Evolutionary conservation across 2,329 filamentous ascomycete genomes (phyloP).

Genomic region (Pseudohalonectria lignicola): DNA sequence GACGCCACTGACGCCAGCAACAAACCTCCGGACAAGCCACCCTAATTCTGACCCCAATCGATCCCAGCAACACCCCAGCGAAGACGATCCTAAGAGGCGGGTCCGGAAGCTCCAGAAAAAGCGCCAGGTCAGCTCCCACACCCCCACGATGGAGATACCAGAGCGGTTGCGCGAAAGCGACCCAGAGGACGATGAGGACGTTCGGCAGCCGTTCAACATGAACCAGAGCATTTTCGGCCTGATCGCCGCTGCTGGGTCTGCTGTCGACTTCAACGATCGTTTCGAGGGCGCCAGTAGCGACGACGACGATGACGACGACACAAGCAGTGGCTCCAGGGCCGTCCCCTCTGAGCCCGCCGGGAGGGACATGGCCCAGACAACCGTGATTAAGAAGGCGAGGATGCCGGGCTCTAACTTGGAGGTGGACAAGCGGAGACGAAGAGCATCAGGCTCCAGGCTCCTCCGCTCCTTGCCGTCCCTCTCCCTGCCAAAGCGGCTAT

Average conservation of each 20-base stretch:
- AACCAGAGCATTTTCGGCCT: constrained; percentile 92
- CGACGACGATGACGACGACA: constrained; percentile 46
- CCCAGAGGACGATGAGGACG: constrained; percentile 36
- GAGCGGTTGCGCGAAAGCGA: constrained; percentile 38
- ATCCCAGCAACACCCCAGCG: too few relatives aligned
- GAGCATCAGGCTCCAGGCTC: constrained; percentile 29
- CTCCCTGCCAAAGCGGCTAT: constrained; percentile 30
- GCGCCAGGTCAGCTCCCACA: constrained; percentile 24
- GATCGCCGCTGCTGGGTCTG: constrained; percentile 78
- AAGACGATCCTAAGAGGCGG: constrained; percentile 25
- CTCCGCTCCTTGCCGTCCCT: constrained; percentile 51
- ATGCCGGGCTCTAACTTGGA: constrained; percentile 3
- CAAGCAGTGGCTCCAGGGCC: too few relatives aligned
- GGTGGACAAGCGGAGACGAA: constrained; percentile 1
- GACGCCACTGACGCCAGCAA: too few relatives aligned
- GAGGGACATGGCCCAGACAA: constrained; percentile 23
- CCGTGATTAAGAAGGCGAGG: constrained; percentile 18
- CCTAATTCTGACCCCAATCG: too few relatives aligned
- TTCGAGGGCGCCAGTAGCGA: constrained; percentile 75
- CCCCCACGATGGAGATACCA: constrained; percentile 37
- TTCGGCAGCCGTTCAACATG: constrained; percentile 52
- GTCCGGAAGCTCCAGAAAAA: constrained; percentile 33
- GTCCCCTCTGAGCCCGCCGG: constrained; percentile 4
- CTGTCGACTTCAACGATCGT: constrained; percentile 68
- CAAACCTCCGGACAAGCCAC: too few relatives aligned